Base-by-base conservation (phyloP, 305 asterid species). In the Fraxinus paxiana region DNA sequence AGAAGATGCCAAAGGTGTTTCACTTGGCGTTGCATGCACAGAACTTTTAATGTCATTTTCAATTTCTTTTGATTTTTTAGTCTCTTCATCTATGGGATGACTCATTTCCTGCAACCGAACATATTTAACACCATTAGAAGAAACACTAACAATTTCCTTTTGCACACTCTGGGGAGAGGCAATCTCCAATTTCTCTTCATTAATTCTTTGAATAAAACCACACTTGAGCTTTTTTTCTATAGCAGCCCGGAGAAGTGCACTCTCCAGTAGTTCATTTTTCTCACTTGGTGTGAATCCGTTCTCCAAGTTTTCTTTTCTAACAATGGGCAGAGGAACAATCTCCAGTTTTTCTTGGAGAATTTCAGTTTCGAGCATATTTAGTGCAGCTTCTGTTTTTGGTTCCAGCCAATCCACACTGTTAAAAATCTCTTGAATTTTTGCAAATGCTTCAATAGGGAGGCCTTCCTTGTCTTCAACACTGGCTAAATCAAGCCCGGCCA, bases 391-490 rank as follows among this genome's bases (percentile, higher is more conserved):
- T 5, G 82, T 71, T 41, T 86, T 84, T 2, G 87, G 84, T 71
- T 84, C 84, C 82, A 75, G 77, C 89, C 83, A 86, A 79, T 90
- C 91, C 67, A 85, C 83, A 77, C 78, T 61, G 79, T 38, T 84
- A 76, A 84, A 83, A 33, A 84, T 86, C 77, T 91, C 92, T 24
- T 83, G 87, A 83, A 87, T 84, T 78, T 81, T 84, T 46, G 80
- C 76, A 77, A 87, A 89, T 79, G 92, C 91, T 83, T 92, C 91
- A 8, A 80, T 35, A 13, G 90, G 86, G 81, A 85, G 87, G 71
- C 88, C 85, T 82, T 85, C 91, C 33, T 82, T 82, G 74, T 87
- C 90, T 35, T 84, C 87, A 20, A 67, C 28, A 59, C 59, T 70
- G 51, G 87, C 84, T 46, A 78, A 84, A 63, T 88, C 87, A 30